These are phyloP conservation scores for Ceratobasidium sp. DNA, from an alignment of 1,284 basidiomycete species.

Conservation along the genomic window DNA sequence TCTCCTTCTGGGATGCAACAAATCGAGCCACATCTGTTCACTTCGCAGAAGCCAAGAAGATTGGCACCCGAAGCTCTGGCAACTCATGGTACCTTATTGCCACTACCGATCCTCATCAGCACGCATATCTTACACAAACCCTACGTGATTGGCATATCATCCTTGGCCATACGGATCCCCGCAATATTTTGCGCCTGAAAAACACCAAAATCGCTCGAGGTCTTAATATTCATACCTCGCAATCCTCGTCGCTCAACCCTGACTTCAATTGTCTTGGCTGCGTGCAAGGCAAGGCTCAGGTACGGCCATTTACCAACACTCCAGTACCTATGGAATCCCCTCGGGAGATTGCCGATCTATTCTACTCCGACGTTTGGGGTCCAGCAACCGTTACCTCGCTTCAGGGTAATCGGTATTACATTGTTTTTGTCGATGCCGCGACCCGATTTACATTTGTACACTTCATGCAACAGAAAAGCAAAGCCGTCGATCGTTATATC, in stretches of 20 bases:
- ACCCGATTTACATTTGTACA: slow-evolving; percentile 13
- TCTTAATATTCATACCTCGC: not conserved
- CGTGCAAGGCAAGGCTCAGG: slow-evolving; percentile 11
- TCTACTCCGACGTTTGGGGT: slow-evolving; percentile 36
- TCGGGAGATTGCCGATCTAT: slow-evolving; percentile 12
- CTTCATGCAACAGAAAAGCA: slow-evolving; percentile 27
- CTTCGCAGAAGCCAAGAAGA: slow-evolving; percentile 10
- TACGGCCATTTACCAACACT: not conserved
- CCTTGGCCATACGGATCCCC: slow-evolving; percentile 25
- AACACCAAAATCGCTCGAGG: not conserved
- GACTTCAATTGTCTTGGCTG: slow-evolving; percentile 22
- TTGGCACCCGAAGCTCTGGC: slow-evolving; percentile 2
- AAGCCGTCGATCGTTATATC: slow-evolving; percentile 2
- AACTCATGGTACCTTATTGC: slow-evolving; percentile 26
- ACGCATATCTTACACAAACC: not conserved
- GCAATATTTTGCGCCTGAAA: not conserved
- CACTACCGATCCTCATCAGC: slow-evolving; percentile 10
- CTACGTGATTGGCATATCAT: slow-evolving; percentile 32
- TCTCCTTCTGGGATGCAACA: slow-evolving; percentile 12
- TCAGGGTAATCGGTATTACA: slow-evolving; percentile 28
- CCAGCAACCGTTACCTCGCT: slow-evolving; percentile 8
- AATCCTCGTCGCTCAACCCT: not conserved
- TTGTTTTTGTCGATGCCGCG: slow-evolving; percentile 20
- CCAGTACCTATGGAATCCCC: not conserved
- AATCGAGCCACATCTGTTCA: too few relatives aligned